These are phyloP conservation scores for Arthrobotrys conoides DNA, from an alignment of 2,329 filamentous ascomycete species.

Conservation along the genomic window DNA sequence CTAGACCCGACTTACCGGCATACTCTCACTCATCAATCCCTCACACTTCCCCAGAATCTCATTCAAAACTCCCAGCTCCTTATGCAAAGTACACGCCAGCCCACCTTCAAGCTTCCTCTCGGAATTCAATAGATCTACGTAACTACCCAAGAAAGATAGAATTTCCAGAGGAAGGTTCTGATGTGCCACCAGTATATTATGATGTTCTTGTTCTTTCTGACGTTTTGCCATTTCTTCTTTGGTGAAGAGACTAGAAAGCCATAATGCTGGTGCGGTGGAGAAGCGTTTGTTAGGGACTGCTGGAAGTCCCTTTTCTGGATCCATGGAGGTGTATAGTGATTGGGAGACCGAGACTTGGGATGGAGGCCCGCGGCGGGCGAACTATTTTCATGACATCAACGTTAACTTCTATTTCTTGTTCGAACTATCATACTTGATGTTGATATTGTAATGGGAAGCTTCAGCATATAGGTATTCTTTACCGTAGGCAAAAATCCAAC, in stretches of 20 bases:
- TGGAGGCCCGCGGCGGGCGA: slow-evolving; percentile 52
- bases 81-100: slow-evolving; percentile 32
- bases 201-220: slow-evolving; percentile 25
- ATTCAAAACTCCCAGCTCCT: slow-evolving; percentile 44
- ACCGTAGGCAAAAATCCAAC: slow-evolving; percentile 61
- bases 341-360: slow-evolving; percentile 52
- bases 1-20: slow-evolving; percentile 48
- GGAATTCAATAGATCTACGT: slow-evolving; percentile 45
- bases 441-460: background rate
- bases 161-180: slow-evolving; percentile 60
- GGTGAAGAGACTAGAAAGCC: slow-evolving; percentile 30
- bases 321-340: slow-evolving; percentile 50
- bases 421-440: background rate
- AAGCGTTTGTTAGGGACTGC: slow-evolving; percentile 38
- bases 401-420: background rate
- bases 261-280: slow-evolving; percentile 28
- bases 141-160: slow-evolving; percentile 57
- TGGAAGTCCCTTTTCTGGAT: slow-evolving; percentile 58
- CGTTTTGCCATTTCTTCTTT: slow-evolving; percentile 25
- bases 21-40: slow-evolving; percentile 37
- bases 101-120: slow-evolving; percentile 54
- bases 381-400: slow-evolving; percentile 5
- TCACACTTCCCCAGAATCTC: slow-evolving; percentile 59
- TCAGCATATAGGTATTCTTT: background rate
- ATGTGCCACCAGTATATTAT: slow-evolving; percentile 45